These are phyloP conservation scores for Thelephora aurantiotincta DNA, from an alignment of 768 basidiomycete species.

Conservation along the genomic window DNA sequence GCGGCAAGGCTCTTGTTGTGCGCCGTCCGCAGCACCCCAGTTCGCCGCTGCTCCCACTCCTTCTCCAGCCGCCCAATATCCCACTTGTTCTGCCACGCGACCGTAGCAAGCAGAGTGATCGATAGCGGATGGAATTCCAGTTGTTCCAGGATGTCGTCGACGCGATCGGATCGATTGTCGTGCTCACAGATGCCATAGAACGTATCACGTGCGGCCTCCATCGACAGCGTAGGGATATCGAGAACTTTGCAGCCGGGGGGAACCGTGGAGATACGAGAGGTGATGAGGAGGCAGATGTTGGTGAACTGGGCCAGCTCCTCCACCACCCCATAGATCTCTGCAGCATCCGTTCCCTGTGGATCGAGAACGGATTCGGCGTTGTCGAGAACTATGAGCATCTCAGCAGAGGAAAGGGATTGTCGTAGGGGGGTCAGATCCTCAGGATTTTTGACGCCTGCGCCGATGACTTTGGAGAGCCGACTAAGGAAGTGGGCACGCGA, in stretches of 20 bases:
- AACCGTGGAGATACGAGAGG: neutral
- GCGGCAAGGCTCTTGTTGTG: neutral
- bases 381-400: neutral
- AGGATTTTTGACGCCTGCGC: neutral
- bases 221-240: neutral
- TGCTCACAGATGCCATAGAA: neutral
- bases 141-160: neutral
- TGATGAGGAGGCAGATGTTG: neutral
- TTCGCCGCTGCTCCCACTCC: neutral
- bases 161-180: neutral
- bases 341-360: neutral
- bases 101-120: neutral
- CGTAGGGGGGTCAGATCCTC: neutral
- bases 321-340: neutral
- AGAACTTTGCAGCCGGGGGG: neutral
- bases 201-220: neutral
- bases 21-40: neutral
- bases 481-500: neutral
- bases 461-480: neutral
- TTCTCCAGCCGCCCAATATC: neutral
- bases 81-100: neutral
- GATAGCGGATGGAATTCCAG: neutral
- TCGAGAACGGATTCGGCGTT: neutral
- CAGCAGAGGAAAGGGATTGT: neutral
- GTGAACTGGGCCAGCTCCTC: neutral